These are phyloP conservation scores for Phytophthora vignae DNA, from an alignment of 352 stramenopile species.

Conservation along the genomic window DNA sequence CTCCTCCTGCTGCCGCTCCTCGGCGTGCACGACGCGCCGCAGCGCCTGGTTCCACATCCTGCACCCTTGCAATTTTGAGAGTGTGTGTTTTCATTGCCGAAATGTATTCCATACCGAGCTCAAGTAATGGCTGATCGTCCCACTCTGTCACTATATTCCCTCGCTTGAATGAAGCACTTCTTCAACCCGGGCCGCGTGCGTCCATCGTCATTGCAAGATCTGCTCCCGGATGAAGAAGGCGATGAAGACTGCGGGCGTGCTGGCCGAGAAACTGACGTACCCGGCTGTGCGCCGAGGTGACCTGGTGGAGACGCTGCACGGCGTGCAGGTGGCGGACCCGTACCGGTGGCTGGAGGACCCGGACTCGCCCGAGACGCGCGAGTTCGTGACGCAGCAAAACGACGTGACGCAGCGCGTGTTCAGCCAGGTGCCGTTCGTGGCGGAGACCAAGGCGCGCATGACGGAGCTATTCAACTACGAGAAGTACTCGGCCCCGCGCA, in stretches of 20 bases:
- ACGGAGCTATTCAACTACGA: slow-evolving; percentile 92
- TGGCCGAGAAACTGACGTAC: slow-evolving; percentile 53
- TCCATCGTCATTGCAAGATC: slow-evolving; percentile 24
- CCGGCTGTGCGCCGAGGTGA: slow-evolving; percentile 57
- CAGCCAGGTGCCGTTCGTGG: slow-evolving; percentile 66
- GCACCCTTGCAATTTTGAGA: not conserved
- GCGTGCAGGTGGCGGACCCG: slow-evolving; percentile 62
- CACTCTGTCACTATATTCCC: not conserved
- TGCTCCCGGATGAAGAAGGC: slow-evolving; percentile 36
- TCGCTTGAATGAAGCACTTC: not conserved
- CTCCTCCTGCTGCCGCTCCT: slow-evolving; percentile 37
- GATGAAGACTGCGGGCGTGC: slow-evolving; percentile 35
- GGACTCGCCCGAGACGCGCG: slow-evolving; percentile 79
- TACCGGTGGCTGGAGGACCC: slow-evolving; percentile 87
- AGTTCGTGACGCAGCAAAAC: slow-evolving; percentile 85
- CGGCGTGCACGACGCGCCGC: slow-evolving; percentile 38
- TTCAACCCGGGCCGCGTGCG: slow-evolving; percentile 2
- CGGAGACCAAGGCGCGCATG: slow-evolving; percentile 78
- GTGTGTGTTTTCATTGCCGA: not conserved
- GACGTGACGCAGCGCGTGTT: slow-evolving; percentile 73
- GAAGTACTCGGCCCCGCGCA: slow-evolving; percentile 82
- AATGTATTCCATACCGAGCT: not conserved
- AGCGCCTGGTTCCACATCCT: slow-evolving; percentile 48
- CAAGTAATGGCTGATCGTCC: not conserved
- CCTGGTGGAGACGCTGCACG: slow-evolving; percentile 67